Base-by-base conservation (phyloP, 2,329 filamentous ascomycete species). In the Orbilia oligospora region DNA sequence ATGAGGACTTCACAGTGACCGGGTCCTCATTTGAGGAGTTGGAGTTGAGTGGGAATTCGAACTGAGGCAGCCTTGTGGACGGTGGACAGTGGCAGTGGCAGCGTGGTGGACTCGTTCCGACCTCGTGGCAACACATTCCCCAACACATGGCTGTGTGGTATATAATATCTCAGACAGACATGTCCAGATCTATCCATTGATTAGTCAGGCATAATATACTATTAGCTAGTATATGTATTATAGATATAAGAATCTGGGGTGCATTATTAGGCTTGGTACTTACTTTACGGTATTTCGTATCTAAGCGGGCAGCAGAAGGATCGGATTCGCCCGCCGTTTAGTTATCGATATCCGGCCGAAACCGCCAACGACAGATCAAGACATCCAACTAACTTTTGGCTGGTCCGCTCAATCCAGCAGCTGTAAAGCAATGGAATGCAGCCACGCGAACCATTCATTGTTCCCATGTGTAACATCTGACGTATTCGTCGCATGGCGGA, bases 391-490 rank as follows among this genome's bases (percentile, higher is more conserved):
- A 61, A 61, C 36, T 12, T 61, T 61, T 5, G 53, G 27, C 16
- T 14, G 9, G 30, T n/a, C 30, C 12, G 64, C 65, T 68, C 65
- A 53, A 68, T 56, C 18, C 49, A 69, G 66, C 66, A 58, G 51
- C 51, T 69, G 41, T 44, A 49, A 24, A 36, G 41, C 27, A 51
- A 53, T 68, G 65, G 65, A 69, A 69, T 61, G 66, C 66, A 46
- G 66, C 66, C 51, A 69, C 66, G 66, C 66, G 66, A 48, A 61
- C 49, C 22, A 58, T 56, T 30, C 24, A 27, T 69, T 24, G 27
- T 41, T 27, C 33, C 65, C 63, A 38, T 55, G 66, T 61, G 66
- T 69, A 41, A 69, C 66, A 22, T 69, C 66, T 68, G 64, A 68
- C 64, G 48, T 68, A 67, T 27, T 16, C 38, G 30, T 8, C 46